phyloP scores from a whole-genome alignment of 768 basidiomycete genomes.

The Suillus alpinus region DNA sequence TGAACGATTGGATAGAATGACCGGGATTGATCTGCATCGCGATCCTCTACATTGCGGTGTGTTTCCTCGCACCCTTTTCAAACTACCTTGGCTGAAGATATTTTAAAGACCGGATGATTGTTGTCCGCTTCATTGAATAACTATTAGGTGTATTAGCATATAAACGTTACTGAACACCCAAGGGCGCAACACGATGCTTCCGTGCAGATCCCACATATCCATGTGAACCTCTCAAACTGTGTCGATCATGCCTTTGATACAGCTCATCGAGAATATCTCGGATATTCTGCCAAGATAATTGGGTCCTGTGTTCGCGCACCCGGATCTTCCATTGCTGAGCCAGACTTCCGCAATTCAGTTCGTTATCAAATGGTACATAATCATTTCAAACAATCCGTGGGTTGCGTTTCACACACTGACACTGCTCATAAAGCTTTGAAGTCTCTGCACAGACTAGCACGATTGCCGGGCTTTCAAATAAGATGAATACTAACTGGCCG shows the following conservation, averaged over 20 bases:
- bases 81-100: neutral
- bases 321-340: neutral
- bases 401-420: neutral
- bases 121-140: neutral
- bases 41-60: neutral
- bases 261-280: neutral
- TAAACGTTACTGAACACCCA: neutral
- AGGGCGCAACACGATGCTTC: neutral
- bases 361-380: neutral
- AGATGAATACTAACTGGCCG: neutral
- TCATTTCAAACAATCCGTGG: neutral
- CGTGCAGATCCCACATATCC: neutral
- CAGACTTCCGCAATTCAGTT: neutral
- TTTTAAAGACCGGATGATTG: neutral
- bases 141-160: neutral
- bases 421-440: neutral
- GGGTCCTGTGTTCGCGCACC: neutral
- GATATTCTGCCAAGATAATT: neutral
- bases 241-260: neutral
- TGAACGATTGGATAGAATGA: slow-evolving; percentile 23
- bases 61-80: no score
- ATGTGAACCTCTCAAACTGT: neutral
- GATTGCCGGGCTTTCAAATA: neutral
- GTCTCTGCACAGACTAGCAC: neutral
- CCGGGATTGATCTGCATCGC: neutral